Base-by-base conservation (phyloP, 495 filamentous ascomycete species). In the Aspergillus biplanus region DNA sequence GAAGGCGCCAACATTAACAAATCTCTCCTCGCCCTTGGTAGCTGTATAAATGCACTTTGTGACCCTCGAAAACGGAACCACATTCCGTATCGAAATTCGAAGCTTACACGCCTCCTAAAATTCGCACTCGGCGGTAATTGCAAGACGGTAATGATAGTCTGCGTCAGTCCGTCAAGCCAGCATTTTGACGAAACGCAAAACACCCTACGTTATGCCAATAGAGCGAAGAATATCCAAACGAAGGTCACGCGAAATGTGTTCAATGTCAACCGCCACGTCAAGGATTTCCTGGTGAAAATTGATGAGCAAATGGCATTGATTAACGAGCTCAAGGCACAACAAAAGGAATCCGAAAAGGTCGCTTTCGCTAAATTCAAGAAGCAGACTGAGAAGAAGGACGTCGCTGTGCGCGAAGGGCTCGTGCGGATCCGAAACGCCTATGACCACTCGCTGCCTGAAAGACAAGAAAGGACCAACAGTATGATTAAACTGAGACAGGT, bases 1-100 rank as follows among this genome's bases (percentile, higher is more conserved):
- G 95, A 99, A 74, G 95, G 95, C 58, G 95, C 95, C 52, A 99
- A 99, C 73, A 99, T 99, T 83, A 99, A 99, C 83, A 96, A 97
- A 73, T 98, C 96, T 9, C 82, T 99, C 5, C 87, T 99, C 33
- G 93, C 95, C 1, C 79, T 99, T 21, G 95, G 95, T 62, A 95
- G 95, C 77, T 99, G 95, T 77, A 99, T 99, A 80, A 99, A 99
- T 71, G 96, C 95, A 15, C 88, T 99, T 35, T 99, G 95, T 78
- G 95, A 99, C 73, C 88, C 91, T 18, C 86, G 90, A 37, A 97
- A 96, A 80, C 88, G 85, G 58, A 96, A 96, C 66, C 95, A 99
- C 71, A 89, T 99, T 12, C 95, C 95, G 2, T 99, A 99, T 78
- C 87, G 95, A 61, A 97, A 99, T 76, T 97, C 93, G 35, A 99